phyloP scores from a whole-genome alignment of 1,139 yeast genomes.

The Zygosaccharomyces sapae region DNA sequence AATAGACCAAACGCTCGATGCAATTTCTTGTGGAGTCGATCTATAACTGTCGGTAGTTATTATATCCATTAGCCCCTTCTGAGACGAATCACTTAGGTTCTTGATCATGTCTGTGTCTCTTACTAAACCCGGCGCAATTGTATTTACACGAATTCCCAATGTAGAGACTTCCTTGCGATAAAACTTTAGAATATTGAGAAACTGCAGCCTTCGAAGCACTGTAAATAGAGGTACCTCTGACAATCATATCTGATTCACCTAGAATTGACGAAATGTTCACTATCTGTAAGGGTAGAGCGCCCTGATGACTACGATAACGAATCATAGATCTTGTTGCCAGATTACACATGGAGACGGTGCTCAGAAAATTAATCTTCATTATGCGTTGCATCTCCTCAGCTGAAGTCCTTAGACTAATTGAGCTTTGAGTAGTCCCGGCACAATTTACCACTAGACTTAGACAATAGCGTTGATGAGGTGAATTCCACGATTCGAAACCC shows the following conservation, averaged over 20 bases:
- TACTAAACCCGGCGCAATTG: slow-evolving; percentile 71
- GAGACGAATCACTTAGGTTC: slow-evolving; percentile 15
- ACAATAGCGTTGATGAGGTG: slow-evolving; percentile 12
- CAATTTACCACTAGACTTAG: slow-evolving; percentile 54
- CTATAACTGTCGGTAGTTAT: not conserved
- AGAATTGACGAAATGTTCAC: slow-evolving; percentile 74
- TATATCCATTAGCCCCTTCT: slow-evolving; percentile 9
- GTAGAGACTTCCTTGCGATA: slow-evolving; percentile 52
- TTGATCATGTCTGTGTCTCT: slow-evolving; percentile 67
- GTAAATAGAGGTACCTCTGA: slow-evolving; percentile 69
- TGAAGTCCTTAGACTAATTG: slow-evolving; percentile 48
- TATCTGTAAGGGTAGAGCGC: slow-evolving; percentile 30
- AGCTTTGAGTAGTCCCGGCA: slow-evolving; percentile 73
- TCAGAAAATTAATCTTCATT: slow-evolving; percentile 57
- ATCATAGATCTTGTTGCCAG: slow-evolving; percentile 49
- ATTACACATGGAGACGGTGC: slow-evolving; percentile 61
- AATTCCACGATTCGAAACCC: slow-evolving; percentile 10
- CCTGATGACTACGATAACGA: slow-evolving; percentile 27
- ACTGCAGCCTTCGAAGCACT: slow-evolving; percentile 80
- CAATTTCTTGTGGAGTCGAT: slow-evolving; percentile 10
- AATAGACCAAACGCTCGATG: slow-evolving; percentile 14
- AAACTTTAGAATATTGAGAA: slow-evolving; percentile 57
- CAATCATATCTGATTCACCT: slow-evolving; percentile 28
- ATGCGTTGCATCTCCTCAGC: slow-evolving; percentile 45
- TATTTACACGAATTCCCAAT: slow-evolving; percentile 52